Percentiles rank a stretch among this genome's conserved stretches.
Evolutionary conservation across 768 basidiomycete species (phyloP).

Genomic region (Lentinula sp.): DNA sequence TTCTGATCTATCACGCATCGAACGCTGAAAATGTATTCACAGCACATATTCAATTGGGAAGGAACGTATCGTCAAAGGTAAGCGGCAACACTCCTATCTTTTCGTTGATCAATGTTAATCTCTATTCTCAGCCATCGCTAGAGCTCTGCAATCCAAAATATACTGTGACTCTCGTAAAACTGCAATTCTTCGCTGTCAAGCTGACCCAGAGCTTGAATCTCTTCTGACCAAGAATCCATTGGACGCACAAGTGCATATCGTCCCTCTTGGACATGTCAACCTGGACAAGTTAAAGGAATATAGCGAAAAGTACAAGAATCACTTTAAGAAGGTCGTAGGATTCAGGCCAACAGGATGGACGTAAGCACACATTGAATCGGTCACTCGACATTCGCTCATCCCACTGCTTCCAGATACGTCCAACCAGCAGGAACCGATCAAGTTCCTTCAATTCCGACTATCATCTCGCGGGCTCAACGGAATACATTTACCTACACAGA

Average conservation of each 20-base stretch:
- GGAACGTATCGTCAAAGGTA: conserved; percentile 95
- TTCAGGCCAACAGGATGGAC: conserved; percentile 97
- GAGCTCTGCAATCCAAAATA: conserved; percentile 73
- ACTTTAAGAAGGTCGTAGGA: conserved; percentile 68
- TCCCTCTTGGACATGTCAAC: conserved; percentile 71
- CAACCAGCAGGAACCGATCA: conserved; percentile 59
- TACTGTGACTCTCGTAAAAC: conserved; percentile 87
- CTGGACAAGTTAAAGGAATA: conserved; percentile 77
- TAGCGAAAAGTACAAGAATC: conserved; percentile 64
- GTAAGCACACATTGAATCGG: conserved; percentile 37
- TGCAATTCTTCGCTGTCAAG: conserved; percentile 77
- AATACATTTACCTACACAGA: conserved; percentile 63
- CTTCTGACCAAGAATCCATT: conserved; percentile 74
- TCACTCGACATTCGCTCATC: not conserved
- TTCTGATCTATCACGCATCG: not conserved
- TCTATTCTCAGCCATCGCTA: conserved; percentile 66
- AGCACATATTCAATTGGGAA: conserved; percentile 98
- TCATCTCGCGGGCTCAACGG: conserved; percentile 59
- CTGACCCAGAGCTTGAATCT: conserved; percentile 74
- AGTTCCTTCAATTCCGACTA: conserved; percentile 55
- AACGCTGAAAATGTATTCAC: conserved; percentile 4
- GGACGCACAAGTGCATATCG: conserved; percentile 77
- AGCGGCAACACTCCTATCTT: conserved; percentile 1
- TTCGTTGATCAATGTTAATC: not conserved
- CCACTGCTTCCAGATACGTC: conserved; percentile 44